Conservation (phyloP, 75 land plant genomes). For the Larix kaempferi region DNA sequence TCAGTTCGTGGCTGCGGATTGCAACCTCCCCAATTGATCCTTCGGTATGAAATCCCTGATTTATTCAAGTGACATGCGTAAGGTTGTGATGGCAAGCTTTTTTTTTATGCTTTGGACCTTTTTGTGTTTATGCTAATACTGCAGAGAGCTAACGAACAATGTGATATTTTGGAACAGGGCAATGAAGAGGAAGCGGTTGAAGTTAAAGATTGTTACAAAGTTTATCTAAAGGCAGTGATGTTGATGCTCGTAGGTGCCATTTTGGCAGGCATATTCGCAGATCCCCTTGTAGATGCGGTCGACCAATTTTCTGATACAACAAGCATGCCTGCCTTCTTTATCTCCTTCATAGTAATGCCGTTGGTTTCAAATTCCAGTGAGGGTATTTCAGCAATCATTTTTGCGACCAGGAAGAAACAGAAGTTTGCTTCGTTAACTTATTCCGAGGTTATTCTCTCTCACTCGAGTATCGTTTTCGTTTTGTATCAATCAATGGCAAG, state of each 20-base stretch:
- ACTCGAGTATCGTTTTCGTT: too few species aligned
- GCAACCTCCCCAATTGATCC: conserved; percentile 8
- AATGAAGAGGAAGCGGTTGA: conserved; percentile 19
- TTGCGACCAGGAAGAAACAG: conserved; percentile 57
- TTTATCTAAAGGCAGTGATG: conserved; percentile 27
- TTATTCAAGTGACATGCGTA: neutral
- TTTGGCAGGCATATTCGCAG: conserved; percentile 49
- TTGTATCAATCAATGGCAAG: too few species aligned
- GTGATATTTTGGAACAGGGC: conserved; percentile 24
- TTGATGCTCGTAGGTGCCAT: conserved; percentile 34
- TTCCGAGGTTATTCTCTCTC: conserved; percentile 65
- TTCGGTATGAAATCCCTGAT: conserved; percentile 18
- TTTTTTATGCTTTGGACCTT: neutral
- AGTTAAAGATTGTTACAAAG: conserved; percentile 12
- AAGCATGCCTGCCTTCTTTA: conserved; percentile 78
- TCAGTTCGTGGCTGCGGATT: conserved; percentile 31
- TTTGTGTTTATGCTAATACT: neutral
- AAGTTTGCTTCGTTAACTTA: conserved; percentile 76
- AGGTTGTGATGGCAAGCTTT: neutral
- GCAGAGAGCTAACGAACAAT: conserved; percentile 36
- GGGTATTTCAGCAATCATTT: conserved; percentile 81
- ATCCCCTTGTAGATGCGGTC: conserved; percentile 48
- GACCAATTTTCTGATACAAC: too few species aligned
- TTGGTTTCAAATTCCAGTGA: conserved; percentile 44
- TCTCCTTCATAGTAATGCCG: conserved; percentile 86